These are phyloP conservation scores for Xanthoceras sorbifolium DNA, from an alignment of 345 rosid genomes.

Conservation along the genomic window DNA sequence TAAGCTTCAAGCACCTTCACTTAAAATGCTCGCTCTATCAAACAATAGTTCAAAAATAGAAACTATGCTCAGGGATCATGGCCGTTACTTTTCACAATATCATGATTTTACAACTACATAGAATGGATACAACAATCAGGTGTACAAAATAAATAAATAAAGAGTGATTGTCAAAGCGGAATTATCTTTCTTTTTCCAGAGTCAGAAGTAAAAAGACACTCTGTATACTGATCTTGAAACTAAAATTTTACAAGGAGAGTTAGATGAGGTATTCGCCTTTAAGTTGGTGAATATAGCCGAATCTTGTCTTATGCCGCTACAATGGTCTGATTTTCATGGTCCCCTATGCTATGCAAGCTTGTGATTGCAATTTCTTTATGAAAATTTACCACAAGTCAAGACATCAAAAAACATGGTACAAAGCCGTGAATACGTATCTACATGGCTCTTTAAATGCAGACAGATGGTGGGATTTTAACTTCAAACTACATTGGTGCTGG, in stretches of 20 bases:
- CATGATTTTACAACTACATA: background rate
- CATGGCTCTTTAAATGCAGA: conserved; percentile 22
- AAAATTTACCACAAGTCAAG: background rate
- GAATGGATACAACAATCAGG: background rate
- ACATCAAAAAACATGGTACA: background rate
- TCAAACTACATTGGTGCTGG: conserved; percentile 57
- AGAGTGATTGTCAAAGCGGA: background rate
- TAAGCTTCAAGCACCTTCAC: background rate
- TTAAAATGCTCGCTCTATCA: too few relatives aligned
- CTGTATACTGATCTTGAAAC: background rate
- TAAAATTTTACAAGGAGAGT: background rate
- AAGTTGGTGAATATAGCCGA: background rate
- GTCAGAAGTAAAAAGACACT: background rate
- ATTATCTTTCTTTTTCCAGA: background rate
- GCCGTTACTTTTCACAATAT: conserved; percentile 7
- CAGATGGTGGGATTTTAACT: background rate
- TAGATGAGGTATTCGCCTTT: background rate
- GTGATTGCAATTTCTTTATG: background rate
- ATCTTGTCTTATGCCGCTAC: background rate
- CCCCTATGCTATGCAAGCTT: background rate
- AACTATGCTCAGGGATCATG: background rate
- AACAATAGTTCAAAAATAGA: background rate
- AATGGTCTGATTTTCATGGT: background rate
- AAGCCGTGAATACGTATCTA: conserved; percentile 19
- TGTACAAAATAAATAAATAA: background rate